Conservation (phyloP, 2,329 filamentous ascomycete species). For the Dryadomyces quercivorus region DNA sequence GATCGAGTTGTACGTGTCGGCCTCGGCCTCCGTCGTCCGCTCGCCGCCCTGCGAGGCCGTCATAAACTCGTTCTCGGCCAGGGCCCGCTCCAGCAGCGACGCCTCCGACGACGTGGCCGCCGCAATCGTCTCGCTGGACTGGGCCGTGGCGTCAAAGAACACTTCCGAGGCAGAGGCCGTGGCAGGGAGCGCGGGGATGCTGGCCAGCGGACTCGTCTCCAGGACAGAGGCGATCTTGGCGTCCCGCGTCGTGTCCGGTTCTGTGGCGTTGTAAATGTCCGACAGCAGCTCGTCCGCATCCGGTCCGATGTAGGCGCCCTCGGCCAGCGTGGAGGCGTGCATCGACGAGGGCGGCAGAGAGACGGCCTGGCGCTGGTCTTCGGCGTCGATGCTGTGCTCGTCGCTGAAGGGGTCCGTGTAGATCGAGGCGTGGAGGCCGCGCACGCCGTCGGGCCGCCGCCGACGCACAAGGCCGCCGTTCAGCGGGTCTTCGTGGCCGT, state of each 20-base stretch:
- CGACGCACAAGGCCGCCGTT: slow-evolving; percentile 35
- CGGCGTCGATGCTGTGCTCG: slow-evolving; percentile 39
- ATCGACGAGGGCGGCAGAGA: neutral
- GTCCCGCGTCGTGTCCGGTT: neutral
- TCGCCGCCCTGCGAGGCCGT: slow-evolving; percentile 37
- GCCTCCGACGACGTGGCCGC: neutral
- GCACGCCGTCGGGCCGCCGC: slow-evolving; percentile 32
- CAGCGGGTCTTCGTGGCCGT: slow-evolving; percentile 7
- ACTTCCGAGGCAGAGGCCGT: slow-evolving; percentile 7
- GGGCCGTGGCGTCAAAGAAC: slow-evolving; percentile 10
- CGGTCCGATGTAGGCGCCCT: slow-evolving; percentile 27
- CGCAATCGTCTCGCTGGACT: neutral
- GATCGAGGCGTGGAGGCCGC: slow-evolving; percentile 31
- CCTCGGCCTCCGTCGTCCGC: slow-evolving; percentile 29
- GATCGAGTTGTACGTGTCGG: slow-evolving; percentile 46
- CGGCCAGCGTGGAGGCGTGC: slow-evolving; percentile 12
- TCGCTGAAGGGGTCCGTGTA: slow-evolving; percentile 50
- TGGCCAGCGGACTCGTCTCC: neutral
- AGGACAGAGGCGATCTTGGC: neutral
- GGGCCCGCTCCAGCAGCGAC: slow-evolving; percentile 23
- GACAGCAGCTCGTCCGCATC: slow-evolving; percentile 35
- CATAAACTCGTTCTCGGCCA: slow-evolving; percentile 33
- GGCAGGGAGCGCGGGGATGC: neutral
- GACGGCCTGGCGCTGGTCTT: slow-evolving; percentile 25
- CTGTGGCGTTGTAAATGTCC: slow-evolving; percentile 27